phyloP scores from a whole-genome alignment of 2,329 filamentous ascomycete genomes.

The Alternaria atra region DNA sequence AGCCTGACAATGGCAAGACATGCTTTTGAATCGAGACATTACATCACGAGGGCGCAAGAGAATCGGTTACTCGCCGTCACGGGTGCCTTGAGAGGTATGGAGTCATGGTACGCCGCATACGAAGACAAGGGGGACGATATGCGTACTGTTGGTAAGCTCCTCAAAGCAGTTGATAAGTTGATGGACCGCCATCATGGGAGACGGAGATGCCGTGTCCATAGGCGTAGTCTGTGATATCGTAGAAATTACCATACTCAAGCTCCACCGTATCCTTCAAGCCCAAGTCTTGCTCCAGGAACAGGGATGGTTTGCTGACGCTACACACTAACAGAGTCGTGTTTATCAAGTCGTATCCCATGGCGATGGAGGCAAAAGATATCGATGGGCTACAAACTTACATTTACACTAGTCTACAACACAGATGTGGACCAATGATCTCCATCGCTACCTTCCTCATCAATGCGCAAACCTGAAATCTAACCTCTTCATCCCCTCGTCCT shows the following conservation, averaged over 20 bases:
- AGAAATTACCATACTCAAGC: background rate
- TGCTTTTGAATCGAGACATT: background rate
- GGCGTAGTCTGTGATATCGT: background rate
- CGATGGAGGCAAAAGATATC: background rate
- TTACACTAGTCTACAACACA: background rate
- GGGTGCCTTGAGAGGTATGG: background rate
- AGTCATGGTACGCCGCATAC: background rate
- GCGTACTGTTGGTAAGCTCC: background rate
- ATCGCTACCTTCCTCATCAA: conserved; percentile 6
- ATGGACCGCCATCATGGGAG: background rate
- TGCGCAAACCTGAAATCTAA: conserved; percentile 45
- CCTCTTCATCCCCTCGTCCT: conserved; percentile 42
- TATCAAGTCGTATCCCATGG: background rate
- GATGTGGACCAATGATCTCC: no score
- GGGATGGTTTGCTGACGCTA: background rate
- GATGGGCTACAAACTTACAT: background rate
- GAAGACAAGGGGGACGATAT: background rate
- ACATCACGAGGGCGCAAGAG: background rate
- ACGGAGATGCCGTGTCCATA: background rate
- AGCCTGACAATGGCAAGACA: background rate
- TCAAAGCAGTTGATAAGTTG: background rate
- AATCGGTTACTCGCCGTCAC: background rate
- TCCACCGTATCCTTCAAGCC: background rate
- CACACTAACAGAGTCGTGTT: background rate
- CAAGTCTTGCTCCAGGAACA: background rate